A percentile compares a stretch with the other conserved stretches of the same genome.
These are phyloP conservation scores for Agaricales sp. DNA, from an alignment of 1,284 basidiomycete genomes.

Conservation along the genomic window DNA sequence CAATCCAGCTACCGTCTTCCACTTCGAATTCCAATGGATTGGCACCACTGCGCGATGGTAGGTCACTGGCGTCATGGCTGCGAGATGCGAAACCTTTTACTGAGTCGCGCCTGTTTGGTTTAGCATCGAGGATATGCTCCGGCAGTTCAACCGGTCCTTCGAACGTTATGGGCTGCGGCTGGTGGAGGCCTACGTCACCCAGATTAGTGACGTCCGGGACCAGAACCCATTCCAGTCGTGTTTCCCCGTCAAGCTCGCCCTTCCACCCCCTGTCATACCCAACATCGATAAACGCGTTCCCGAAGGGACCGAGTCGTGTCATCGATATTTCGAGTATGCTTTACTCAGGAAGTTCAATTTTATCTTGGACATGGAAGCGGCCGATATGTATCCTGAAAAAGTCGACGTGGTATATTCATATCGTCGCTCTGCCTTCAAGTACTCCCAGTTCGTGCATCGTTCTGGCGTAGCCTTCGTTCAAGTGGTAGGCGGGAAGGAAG, in stretches of 20 bases:
- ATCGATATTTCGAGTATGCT: slow-evolving; percentile 71
- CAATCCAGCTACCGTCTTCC: slow-evolving; percentile 84
- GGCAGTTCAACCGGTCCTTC: slow-evolving; percentile 77
- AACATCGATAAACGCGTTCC: slow-evolving; percentile 62
- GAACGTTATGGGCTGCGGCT: slow-evolving; percentile 89
- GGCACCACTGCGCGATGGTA: slow-evolving; percentile 81
- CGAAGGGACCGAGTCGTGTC: slow-evolving; percentile 47
- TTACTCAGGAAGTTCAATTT: slow-evolving; percentile 72
- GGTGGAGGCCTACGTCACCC: slow-evolving; percentile 86
- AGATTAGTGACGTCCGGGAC: slow-evolving; percentile 73
- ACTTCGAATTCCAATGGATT: slow-evolving; percentile 97
- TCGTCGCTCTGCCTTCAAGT: slow-evolving; percentile 62
- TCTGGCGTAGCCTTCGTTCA: slow-evolving; percentile 84
- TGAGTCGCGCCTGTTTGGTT: no score
- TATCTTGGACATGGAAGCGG: slow-evolving; percentile 81
- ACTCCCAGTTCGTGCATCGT: slow-evolving; percentile 86
- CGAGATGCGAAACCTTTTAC: no score
- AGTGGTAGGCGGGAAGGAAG: slow-evolving; percentile 66
- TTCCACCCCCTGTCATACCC: slow-evolving; percentile 63
- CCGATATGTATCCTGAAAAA: slow-evolving; percentile 62
- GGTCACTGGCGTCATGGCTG: no score
- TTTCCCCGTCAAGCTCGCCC: slow-evolving; percentile 66
- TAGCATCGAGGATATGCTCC: slow-evolving; percentile 81
- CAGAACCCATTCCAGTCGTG: slow-evolving; percentile 87
- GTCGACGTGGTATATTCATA: slow-evolving; percentile 89